Conservation (phyloP, 306 rosid species). For the Canavalia gladiata region DNA sequence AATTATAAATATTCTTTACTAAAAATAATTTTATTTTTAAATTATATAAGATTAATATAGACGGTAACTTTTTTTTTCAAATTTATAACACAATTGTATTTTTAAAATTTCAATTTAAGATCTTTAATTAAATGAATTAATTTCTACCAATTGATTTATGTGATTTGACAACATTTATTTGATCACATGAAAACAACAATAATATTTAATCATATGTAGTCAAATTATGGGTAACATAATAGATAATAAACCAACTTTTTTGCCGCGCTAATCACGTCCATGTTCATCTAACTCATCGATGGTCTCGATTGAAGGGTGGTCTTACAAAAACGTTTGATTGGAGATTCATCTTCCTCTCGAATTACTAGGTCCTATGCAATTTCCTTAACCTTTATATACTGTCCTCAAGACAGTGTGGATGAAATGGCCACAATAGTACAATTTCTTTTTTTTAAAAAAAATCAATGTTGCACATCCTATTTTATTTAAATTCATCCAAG, state of each 20-base stretch:
- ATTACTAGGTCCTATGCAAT: background rate
- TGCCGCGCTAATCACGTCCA: conserved; percentile 56
- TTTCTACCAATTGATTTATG: no score
- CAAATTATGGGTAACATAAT: conserved; percentile 52
- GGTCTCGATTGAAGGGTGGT: conserved; percentile 6
- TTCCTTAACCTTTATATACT: conserved; percentile 2
- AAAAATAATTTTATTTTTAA: no score
- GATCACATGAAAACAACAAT: conserved; percentile 5
- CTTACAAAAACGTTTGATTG: background rate
- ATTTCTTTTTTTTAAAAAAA: background rate
- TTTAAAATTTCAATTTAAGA: no score
- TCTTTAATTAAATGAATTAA: no score
- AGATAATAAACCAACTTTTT: conserved; percentile 40
- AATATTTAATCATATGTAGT: conserved; percentile 14
- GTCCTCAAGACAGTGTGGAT: conserved; percentile 23
- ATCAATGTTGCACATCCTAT: no score
- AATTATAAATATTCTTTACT: no score
- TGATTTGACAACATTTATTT: background rate
- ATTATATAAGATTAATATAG: no score
- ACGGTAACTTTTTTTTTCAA: no score
- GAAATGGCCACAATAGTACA: conserved; percentile 42
- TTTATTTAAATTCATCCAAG: no score
- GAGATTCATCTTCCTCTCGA: background rate
- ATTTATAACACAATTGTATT: no score
- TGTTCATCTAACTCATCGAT: conserved; percentile 39